Evolutionary conservation across 495 filamentous ascomycete genomes (phyloP).

Genomic region (Astrothelium subdiscretum): DNA sequence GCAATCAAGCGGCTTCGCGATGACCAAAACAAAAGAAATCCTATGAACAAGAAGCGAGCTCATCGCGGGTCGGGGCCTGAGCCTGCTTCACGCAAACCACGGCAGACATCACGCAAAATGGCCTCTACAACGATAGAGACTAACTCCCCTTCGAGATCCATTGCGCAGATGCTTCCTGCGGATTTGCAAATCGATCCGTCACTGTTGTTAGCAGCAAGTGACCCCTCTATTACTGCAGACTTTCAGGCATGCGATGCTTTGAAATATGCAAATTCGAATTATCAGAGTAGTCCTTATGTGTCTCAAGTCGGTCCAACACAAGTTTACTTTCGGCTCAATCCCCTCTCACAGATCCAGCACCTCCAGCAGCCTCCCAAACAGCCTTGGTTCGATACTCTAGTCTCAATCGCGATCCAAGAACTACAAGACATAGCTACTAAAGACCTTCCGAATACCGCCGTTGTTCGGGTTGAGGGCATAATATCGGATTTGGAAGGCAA

Average conservation of each 20-base stretch:
- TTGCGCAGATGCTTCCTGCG: constrained; percentile 6
- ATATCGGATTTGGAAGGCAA: constrained; percentile 47
- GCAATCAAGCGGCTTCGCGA: constrained; percentile 63
- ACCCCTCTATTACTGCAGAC: constrained; percentile 32
- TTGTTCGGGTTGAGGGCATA: constrained; percentile 52
- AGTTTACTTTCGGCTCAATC: constrained; percentile 54
- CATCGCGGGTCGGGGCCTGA: constrained; percentile 24
- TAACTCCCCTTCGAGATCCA: constrained; percentile 23
- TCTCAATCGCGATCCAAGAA: constrained; percentile 42
- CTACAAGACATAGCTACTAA: constrained; percentile 42
- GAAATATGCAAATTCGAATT: constrained; percentile 15
- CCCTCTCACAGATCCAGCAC: constrained; percentile 37
- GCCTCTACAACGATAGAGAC: background rate
- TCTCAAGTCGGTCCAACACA: constrained; percentile 31
- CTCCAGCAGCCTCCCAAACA: constrained; percentile 25
- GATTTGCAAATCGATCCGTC: constrained; percentile 60
- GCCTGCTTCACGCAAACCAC: background rate
- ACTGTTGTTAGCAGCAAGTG: constrained; percentile 36
- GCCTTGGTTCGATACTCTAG: constrained; percentile 53
- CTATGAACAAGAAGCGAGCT: constrained; percentile 38
- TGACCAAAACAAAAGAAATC: constrained; percentile 50
- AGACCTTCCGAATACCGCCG: constrained; percentile 43
- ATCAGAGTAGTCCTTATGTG: constrained; percentile 27
- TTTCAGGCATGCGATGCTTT: constrained; percentile 32
- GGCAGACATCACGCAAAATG: background rate